Evolutionary conservation across 768 basidiomycete species (phyloP).

Genomic region (Clitopilus hobsonii): DNA sequence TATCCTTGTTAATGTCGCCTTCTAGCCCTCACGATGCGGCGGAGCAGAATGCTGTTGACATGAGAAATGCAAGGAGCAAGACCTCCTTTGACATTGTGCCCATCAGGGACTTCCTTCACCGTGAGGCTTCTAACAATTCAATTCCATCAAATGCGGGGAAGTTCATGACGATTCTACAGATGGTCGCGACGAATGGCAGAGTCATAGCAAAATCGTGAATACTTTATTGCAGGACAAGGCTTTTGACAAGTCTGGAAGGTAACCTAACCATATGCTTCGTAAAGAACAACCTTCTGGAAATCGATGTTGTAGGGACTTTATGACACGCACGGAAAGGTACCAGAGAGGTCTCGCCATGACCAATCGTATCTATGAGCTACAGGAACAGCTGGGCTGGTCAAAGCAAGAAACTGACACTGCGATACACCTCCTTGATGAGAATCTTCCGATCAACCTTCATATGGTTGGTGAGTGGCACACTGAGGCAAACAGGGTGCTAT

Average conservation of each 20-base stretch:
- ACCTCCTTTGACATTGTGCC: slow-evolving; percentile 36
- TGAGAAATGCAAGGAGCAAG: slow-evolving; percentile 41
- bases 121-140: slow-evolving; percentile 24
- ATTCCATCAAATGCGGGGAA: not conserved
- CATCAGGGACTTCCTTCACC: slow-evolving; percentile 47
- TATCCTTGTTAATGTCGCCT: not conserved
- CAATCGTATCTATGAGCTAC: slow-evolving; percentile 56
- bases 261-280: not conserved
- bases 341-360: slow-evolving; percentile 48
- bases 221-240: slow-evolving; percentile 49
- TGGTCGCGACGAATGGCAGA: slow-evolving; percentile 46
- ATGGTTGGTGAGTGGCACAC: slow-evolving; percentile 28
- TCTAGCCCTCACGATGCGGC: slow-evolving; percentile 25
- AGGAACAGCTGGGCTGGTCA: slow-evolving; percentile 49
- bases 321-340: slow-evolving; percentile 55
- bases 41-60: slow-evolving; percentile 46
- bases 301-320: slow-evolving; percentile 39
- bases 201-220: slow-evolving; percentile 34
- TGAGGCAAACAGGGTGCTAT: not conserved
- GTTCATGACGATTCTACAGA: slow-evolving; percentile 27
- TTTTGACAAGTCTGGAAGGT: slow-evolving; percentile 60
- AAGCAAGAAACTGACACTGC: slow-evolving; percentile 43
- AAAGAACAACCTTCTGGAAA: not conserved
- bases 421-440: slow-evolving; percentile 44
- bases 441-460: slow-evolving; percentile 38